Base-by-base conservation (phyloP, 371 early-diverging fungal genomes). In the Mortierella sp. region DNA sequence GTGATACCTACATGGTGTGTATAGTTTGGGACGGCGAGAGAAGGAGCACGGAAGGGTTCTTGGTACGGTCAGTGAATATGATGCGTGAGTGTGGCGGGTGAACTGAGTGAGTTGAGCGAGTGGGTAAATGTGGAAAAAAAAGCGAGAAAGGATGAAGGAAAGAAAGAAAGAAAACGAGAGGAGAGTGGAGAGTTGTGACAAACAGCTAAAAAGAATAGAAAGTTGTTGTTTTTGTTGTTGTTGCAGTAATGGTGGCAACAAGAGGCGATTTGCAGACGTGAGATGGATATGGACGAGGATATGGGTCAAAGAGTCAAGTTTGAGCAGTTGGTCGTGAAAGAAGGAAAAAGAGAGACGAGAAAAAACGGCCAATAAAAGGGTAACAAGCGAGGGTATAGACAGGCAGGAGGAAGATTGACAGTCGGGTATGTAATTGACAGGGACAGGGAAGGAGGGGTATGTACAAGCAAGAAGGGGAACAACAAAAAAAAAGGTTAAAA, bases 1-100 rank as follows among this genome's bases (percentile, higher is more conserved):
- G 38, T 35, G 65, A 65, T 65, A 65, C 65, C 65, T 65, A 65
- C 65, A 65, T 65, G 65, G 7, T 65, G 35, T 65, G 65, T 65
- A 65, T 65, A 35, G 65, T 65, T 65, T 16, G 38, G 38, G 18
- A 21, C 65, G 35, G 65, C 21, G 12, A 32, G 27, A 11, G 60
- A 27, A 29, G 4, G 32, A 5, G 16, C 32, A 32, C 14, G 12
- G 60, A 46, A 46, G 48, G 48, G 48, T 14, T 4, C 58, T 58
- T 58, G 58, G 5, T 12, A 11, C 0, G 29, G 12, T 60, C 60
- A 60, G 18, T 29, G 35, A 29, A 38, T 21, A 10, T 24, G 10
- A 56, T 16, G n/a, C 4, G 8, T n/a, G 56, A 56, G 55, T 46
- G 46, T 46, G 46, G 46, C 12, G 46, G 46, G 46, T 55, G n/a